These are phyloP conservation scores for Gleditsia sinensis DNA, from an alignment of 306 rosid species.

Conservation along the genomic window DNA sequence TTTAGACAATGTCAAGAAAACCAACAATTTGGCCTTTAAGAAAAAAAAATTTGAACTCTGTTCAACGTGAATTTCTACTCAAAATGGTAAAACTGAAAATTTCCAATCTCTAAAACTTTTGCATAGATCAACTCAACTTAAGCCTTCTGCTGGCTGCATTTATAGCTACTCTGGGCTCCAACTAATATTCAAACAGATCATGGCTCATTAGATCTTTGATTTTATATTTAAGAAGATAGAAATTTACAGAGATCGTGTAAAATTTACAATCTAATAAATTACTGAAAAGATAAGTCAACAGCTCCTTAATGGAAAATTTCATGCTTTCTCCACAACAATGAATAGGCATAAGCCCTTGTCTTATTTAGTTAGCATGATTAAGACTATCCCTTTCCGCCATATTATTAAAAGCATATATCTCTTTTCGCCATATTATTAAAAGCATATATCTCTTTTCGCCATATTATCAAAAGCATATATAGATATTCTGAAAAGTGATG, in stretches of 20 bases:
- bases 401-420: constrained; percentile 18
- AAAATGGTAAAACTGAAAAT: not conserved
- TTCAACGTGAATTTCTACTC: not conserved
- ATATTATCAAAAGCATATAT: constrained; percentile 17
- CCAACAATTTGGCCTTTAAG: not conserved
- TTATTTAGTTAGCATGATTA: constrained; percentile 25
- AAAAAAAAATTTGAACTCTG: not conserved
- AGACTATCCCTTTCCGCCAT: constrained; percentile 5
- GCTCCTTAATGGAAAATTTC: constrained; percentile 12
- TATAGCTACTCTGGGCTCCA: not conserved
- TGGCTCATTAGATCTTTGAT: constrained; percentile 1
- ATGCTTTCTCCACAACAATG: constrained; percentile 18
- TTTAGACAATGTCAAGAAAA: not conserved
- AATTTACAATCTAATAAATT: constrained; percentile 10
- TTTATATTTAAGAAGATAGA: constrained; percentile 27
- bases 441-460: not conserved
- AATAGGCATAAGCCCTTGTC: constrained; percentile 21
- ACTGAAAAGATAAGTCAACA: not conserved
- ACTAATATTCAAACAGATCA: constrained; percentile 9
- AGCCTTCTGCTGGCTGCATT: not conserved
- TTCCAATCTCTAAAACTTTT: not conserved
- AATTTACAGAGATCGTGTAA: not conserved
- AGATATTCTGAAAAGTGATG: constrained; percentile 9
- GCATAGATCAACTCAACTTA: not conserved
- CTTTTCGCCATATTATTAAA: constrained; percentile 23